Conservation (phyloP, 2,329 filamentous ascomycete species). For the Fusarium stilboides region DNA sequence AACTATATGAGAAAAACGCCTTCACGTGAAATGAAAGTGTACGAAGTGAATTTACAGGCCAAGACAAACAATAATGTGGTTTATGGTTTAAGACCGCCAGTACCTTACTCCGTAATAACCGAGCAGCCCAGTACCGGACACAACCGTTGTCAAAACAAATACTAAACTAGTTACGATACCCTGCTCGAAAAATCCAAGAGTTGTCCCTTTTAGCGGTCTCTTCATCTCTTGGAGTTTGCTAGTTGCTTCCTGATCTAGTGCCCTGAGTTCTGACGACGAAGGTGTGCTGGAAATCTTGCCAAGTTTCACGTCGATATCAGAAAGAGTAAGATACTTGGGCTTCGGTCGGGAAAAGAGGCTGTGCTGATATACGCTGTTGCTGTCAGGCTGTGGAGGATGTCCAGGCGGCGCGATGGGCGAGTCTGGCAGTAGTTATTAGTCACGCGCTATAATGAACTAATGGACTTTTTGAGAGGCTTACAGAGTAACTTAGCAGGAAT, state of each 20-base stretch:
- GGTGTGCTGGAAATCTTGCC: background rate
- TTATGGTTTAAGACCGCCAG: slow-evolving; percentile 3
- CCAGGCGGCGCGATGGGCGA: slow-evolving; percentile 18
- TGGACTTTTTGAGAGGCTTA: background rate
- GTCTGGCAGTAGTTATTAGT: background rate
- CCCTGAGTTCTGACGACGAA: background rate
- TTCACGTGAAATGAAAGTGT: too few relatives aligned
- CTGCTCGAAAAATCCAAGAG: slow-evolving; percentile 37
- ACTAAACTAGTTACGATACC: slow-evolving; percentile 37
- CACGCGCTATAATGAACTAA: background rate
- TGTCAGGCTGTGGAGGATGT: background rate
- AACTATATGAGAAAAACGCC: too few relatives aligned
- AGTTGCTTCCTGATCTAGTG: slow-evolving; percentile 15
- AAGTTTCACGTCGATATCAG: background rate
- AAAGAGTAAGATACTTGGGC: slow-evolving; percentile 26
- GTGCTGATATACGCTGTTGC: slow-evolving; percentile 11
- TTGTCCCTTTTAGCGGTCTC: slow-evolving; percentile 15
- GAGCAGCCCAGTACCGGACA: slow-evolving; percentile 24
- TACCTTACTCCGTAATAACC: slow-evolving; percentile 30
- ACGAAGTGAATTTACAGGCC: too few relatives aligned
- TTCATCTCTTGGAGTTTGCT: slow-evolving; percentile 23
- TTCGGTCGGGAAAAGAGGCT: slow-evolving; percentile 22
- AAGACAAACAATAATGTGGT: rapidly evolving
- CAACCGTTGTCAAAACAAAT: slow-evolving; percentile 18
- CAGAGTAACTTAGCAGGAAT: slow-evolving; percentile 25